Evolutionary conservation across 2,329 filamentous ascomycete genomes (phyloP).

Genomic region (Ophiostoma sp.): DNA sequence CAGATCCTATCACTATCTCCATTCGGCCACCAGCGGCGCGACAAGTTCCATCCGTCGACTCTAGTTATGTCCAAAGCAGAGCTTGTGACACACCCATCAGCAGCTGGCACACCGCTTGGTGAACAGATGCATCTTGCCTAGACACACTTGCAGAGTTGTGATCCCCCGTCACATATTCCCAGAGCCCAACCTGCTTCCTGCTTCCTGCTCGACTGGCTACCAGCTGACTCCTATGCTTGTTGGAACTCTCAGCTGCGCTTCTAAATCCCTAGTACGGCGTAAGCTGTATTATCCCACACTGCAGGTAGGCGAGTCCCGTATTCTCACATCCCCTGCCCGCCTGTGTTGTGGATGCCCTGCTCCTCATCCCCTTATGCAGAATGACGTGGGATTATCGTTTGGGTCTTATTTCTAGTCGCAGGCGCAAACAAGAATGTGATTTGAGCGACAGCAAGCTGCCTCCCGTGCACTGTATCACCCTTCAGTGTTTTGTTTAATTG

Average conservation of each 20-base stretch:
- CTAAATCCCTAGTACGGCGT: neutral
- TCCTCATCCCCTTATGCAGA: neutral
- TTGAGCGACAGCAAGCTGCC: neutral
- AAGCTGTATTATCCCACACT: neutral
- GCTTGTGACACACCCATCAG: neutral
- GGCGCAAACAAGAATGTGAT: neutral
- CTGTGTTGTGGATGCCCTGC: neutral
- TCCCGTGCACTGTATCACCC: neutral
- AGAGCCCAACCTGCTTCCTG: too few relatives aligned
- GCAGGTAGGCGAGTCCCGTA: too few relatives aligned
- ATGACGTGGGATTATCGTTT: neutral
- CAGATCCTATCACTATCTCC: neutral
- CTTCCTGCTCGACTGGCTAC: too few relatives aligned
- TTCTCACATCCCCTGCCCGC: neutral
- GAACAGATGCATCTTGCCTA: neutral
- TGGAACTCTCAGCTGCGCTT: too few relatives aligned
- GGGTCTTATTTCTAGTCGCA: neutral
- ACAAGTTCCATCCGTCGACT: too few relatives aligned
- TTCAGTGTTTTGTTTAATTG: neutral
- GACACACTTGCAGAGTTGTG: neutral
- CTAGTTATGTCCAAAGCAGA: too few relatives aligned
- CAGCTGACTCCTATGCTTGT: too few relatives aligned
- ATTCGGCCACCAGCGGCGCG: neutral
- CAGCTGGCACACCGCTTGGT: neutral
- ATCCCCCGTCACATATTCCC: neutral